These are phyloP conservation scores for Simmondsia chinensis DNA, from an alignment of 148 eudicot genomes.

Conservation along the genomic window DNA sequence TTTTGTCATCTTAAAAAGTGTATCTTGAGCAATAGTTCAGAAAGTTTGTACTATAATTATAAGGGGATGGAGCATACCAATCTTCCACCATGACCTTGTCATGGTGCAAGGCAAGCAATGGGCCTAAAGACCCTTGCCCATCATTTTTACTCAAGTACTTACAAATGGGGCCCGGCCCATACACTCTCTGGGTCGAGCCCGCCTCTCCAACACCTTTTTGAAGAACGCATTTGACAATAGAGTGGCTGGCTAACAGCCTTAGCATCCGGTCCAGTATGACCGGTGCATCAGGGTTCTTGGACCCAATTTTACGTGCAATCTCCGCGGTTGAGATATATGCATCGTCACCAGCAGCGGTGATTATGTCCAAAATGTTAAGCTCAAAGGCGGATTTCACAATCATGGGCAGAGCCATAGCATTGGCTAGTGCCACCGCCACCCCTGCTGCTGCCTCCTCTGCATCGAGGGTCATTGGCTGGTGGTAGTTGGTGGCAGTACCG, in stretches of 20 bases:
- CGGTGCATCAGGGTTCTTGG: conserved; percentile 22
- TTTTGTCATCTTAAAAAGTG: too few species aligned
- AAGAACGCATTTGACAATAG: conserved; percentile 18
- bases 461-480: conserved; percentile 2
- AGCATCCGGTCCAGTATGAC: conserved; percentile 32
- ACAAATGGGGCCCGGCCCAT: conserved; percentile 26
- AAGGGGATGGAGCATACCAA: conserved; percentile 16
- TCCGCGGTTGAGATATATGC: conserved; percentile 23
- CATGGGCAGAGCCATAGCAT: conserved; percentile 31
- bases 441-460: conserved; percentile 17
- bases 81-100: conserved; percentile 28
- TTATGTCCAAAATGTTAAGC: conserved; percentile 28
- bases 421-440: conserved; percentile 14
- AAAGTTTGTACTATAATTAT: too few species aligned
- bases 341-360: conserved; percentile 8
- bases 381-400: conserved; percentile 30
- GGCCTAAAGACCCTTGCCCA: conserved; percentile 28
- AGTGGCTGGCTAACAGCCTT: conserved; percentile 24
- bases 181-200: conserved; percentile 14
- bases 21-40: too few species aligned
- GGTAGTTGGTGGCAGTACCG: conserved; percentile 2
- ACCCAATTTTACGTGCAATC: conserved; percentile 18
- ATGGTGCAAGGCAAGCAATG: conserved; percentile 16
- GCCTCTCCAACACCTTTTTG: conserved; percentile 12
- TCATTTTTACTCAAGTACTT: conserved; percentile 20